Percentiles rank a stretch among this genome's conserved stretches.
Conservation (phyloP, 116 monocot genomes). For the Posidonia oceanica region DNA sequence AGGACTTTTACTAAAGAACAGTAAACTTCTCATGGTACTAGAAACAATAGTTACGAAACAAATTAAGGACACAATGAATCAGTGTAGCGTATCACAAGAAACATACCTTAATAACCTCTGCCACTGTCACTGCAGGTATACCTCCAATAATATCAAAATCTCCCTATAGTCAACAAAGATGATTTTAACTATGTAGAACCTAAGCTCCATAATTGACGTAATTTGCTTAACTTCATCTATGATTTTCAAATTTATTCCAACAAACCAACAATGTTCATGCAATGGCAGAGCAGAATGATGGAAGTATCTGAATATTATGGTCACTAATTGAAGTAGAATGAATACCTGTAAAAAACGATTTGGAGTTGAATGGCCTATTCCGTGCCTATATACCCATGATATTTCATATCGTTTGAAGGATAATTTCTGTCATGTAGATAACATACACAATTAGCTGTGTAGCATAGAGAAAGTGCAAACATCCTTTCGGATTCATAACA, state of each 20-base stretch:
- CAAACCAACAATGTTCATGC: background rate
- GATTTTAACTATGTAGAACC: no score
- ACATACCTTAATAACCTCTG: conserved; percentile 71
- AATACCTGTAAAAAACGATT: conserved; percentile 79
- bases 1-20: no score
- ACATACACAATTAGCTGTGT: conserved; percentile 2
- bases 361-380: conserved; percentile 79
- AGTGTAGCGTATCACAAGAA: background rate
- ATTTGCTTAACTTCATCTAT: background rate
- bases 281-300: background rate
- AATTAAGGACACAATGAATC: no score
- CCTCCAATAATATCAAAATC: conserved; percentile 98
- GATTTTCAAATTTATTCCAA: background rate
- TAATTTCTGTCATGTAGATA: conserved; percentile 30
- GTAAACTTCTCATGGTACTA: no score
- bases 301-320: background rate
- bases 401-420: conserved; percentile 81
- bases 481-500: background rate
- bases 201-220: no score
- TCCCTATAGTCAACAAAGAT: conserved; percentile 33
- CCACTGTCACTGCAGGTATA: conserved; percentile 46
- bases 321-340: background rate
- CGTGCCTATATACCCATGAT: conserved; percentile 73
- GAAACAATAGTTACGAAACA: no score
- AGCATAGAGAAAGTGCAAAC: background rate